These are phyloP conservation scores for Russula olivacea DNA, from an alignment of 768 basidiomycete genomes.

Conservation along the genomic window DNA sequence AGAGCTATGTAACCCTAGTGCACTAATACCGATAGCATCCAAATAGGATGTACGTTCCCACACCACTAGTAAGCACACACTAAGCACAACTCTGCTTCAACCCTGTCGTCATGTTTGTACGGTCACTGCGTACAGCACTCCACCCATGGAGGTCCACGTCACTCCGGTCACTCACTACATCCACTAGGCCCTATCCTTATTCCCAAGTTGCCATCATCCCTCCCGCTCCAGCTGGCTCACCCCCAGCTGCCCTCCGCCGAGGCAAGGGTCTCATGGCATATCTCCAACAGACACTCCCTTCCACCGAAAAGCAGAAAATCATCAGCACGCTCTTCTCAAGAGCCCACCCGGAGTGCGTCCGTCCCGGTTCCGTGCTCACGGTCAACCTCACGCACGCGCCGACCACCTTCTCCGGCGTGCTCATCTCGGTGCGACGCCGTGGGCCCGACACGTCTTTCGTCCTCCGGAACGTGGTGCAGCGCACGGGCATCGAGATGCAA, in stretches of 20 bases:
- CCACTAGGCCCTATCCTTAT: slow-evolving; percentile 51
- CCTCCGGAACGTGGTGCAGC: slow-evolving; percentile 83
- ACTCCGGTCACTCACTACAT: slow-evolving; percentile 7
- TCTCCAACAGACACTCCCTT: slow-evolving; percentile 64
- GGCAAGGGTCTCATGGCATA: slow-evolving; percentile 80
- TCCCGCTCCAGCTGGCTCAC: slow-evolving; percentile 39
- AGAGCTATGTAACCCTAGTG: background rate
- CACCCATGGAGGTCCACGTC: slow-evolving; percentile 3
- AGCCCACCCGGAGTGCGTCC: slow-evolving; percentile 58
- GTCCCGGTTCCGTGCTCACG: slow-evolving; percentile 81
- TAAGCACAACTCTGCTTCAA: no score
- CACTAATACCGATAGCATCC: no score
- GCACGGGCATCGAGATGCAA: slow-evolving; percentile 91
- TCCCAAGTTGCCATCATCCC: slow-evolving; percentile 60
- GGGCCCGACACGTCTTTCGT: slow-evolving; percentile 86
- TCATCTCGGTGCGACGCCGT: slow-evolving; percentile 74
- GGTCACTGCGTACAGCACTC: slow-evolving; percentile 1
- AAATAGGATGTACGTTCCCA: no score
- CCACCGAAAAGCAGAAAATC: slow-evolving; percentile 63
- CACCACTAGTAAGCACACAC: no score
- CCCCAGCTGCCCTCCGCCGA: slow-evolving; percentile 43
- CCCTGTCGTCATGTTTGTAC: slow-evolving; percentile 23
- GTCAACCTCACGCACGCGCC: slow-evolving; percentile 74
- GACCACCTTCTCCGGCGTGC: slow-evolving; percentile 80
- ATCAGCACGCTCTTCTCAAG: slow-evolving; percentile 67